Evolutionary conservation across 2,329 filamentous ascomycete genomes (phyloP), one percentile per base, ranked within the genome.

Genomic region (Colletotrichum liaoningense): DNA sequence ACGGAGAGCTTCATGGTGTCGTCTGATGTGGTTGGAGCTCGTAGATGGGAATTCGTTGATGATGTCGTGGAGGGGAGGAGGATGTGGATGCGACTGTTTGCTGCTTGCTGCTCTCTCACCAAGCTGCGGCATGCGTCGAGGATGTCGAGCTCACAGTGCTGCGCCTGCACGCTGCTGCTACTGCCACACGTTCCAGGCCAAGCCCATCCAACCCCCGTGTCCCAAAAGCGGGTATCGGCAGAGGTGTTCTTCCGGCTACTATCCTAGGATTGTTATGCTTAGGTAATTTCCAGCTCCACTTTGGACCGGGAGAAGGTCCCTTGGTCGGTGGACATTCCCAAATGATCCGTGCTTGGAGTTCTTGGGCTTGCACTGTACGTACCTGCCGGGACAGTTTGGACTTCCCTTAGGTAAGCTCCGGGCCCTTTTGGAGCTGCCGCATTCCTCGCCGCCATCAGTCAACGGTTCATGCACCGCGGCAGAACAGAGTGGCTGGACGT

Each of bases 1-100:
- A 82, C 75, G 72, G 77, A 81, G 77, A 85, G 82, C 83, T 84
- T 86, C 84, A 86, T 86, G 79, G 78, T 84, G 80, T 63, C 56
- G 35, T 52, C 56, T 67, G 12, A 54, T 33, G 19, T 55, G 26
- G 19, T 52, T 63, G 42, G 49, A 58, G 38, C 35, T 67, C 66
- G 65, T 26, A 28, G 60, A 60, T 66, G 28, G 8, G 35, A 60
- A 24, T 35, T 30, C 42, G 42, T 46, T 58, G 65, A 69, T 69
- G 63, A 38, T 38, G 26, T 64, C 62, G 55, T 30, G 62, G 46
- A 55, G 22, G 24, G 35, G 60, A 24, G 49, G 55, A 58, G 35
- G 68, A 59, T 62, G 63, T 57, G 74, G 42, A 75, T 72, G 74
- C 54, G 42, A 63, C 55, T 64, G 62, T 64, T 24, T 70, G 62